Base-by-base conservation (phyloP, 1,284 basidiomycete species). In the Marasmius fiardii region DNA sequence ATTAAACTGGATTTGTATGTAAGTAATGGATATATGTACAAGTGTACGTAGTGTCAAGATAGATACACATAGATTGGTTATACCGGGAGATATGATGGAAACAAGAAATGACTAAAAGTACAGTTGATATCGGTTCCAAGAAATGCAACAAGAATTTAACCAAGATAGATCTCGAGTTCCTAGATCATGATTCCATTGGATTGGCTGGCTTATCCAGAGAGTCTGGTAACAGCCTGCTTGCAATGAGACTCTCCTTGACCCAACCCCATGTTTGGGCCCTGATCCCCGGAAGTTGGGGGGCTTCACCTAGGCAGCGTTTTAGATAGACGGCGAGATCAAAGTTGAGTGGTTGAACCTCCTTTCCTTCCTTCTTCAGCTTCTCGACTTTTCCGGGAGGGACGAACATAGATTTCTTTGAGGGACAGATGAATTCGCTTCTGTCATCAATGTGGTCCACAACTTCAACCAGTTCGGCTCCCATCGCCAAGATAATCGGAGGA, bases 401-500 rank as follows among this genome's bases (percentile, higher is more conserved):
- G 14, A 41, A 41, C 16, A 41, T 14, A 18, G 39, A 41, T 20
- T 41, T 41, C 2, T 41, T 20, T 7, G 39, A 10, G 2, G 39
- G 7, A n/a, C 39, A 41, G 7, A 41, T 20, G 39, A 41, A n/a
- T 8, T 33, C 11, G 26, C 26, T 31, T 33, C 47, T 49, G 24
- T 49, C 26, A 20, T 18, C 47, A 20, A 49, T 12, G 28, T 14
- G 6, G 28, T 49, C 26, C 23, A 49, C 47, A 3, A 49, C 28
- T 64, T 88, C 85, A 33, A 93, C 90, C 21, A 72, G 73, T 12
- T 75, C 69, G 0, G 91, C 89, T 5, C 89, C 88, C 81, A 93
- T 89, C 50, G 83, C 82, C 44, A 91, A 69, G 37, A 92, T 79
- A 52, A 93, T 86, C 11, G 52, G 33, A 5, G 54, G 43, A 23